Evolutionary conservation across 2,329 filamentous ascomycete genomes (phyloP), one percentile per base, ranked within the genome.

Genomic region (Colletotrichum ledebouriae): DNA sequence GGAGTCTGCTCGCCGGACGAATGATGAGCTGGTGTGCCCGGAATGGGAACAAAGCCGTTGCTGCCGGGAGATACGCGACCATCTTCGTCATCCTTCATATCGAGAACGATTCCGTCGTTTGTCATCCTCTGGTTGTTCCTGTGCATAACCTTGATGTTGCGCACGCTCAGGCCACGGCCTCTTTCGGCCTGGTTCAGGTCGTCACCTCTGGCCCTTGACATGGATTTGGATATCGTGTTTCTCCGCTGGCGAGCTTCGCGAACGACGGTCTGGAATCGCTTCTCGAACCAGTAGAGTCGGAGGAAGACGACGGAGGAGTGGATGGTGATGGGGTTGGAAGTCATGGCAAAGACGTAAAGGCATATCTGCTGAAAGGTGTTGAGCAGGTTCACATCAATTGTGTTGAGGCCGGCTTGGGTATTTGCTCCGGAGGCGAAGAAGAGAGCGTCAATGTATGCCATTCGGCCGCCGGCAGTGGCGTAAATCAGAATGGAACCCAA

Each of bases 221-320:
- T 80, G 75, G 92, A 81, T 83, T 89, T 82, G 79, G 85, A 82
- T n/a, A 90, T 79, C 41, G 86, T 91, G 61, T 86, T 85, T 61
- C 94, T 88, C 60, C 90, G 83, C 49, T 82, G 84, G 62, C 89
- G 88, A 1, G 92, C 90, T 73, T 97, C 92, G 39, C 85, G 86
- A 13, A 92, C 94, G 71, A 97, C 87, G 73, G 92, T 86, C 76
- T 97, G 92, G 76, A 99, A 98, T 7, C 94, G 89, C 79, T 97
- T 97, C 80, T 99, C 94, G 77, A 99, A 99, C 95, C 95, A 99
- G 80, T 97, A 98, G 2, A 99, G 84, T 29, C 96, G 92, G 13
- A 98, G 86, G 73, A 97, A 95, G 7, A 99, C 96, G 50, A 99
- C 94, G 50, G 89, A 92, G 2, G 92, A 89, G 75, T 97, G 90